Evolutionary conservation across 805 yeast species (phyloP), one percentile per base, ranked within the genome.

Genomic region (Candida maltosa): DNA sequence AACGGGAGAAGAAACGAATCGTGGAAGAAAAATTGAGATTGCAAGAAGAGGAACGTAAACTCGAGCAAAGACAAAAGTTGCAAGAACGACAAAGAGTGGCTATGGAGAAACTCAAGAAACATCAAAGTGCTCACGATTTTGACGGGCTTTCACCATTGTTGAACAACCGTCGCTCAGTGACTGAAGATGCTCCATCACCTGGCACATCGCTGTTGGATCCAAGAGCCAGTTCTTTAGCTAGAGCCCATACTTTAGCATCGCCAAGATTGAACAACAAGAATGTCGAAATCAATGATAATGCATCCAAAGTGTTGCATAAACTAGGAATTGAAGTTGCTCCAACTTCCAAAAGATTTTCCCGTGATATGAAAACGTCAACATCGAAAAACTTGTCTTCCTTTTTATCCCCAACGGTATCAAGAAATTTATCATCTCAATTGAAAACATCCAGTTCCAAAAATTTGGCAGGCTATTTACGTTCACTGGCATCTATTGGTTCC

Each of bases 361-460:
- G 49, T 4, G 44, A 46, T 25, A 33, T 58, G 30, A 65, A 65
- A 41, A 62, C 69, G 6, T 62, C 71, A 6, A 61, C 66, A 24
- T 62, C 70, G 1, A 59, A 49, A 35, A 60, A 60, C 31, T 45
- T 57, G 27, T 38, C 58, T 11, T 42, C 46, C 17, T 50, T 46
- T 35, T 42, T 58, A 24, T 34, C 48, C 28, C 35, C 51, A 17
- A 27, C 34, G 15, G 27, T 26, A 11, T 29, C 38, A 1, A 28
- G 39, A 7, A 32, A 32, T 19, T 50, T 41, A 4, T 45, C 44
- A 37, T 39, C 54, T 6, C 41, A 46, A 25, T 32, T 59, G 32
- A 65, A 65, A 41, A 62, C 69, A 6, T 63, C 72, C 5, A 61
- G 68, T 20, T 64, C 70, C 1, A 60, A 49, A 36, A 59, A 60